Evolutionary conservation across 441 rosid genomes (phyloP), one percentile per base, ranked within the genome.

Genomic region (Brassica hybrid): DNA sequence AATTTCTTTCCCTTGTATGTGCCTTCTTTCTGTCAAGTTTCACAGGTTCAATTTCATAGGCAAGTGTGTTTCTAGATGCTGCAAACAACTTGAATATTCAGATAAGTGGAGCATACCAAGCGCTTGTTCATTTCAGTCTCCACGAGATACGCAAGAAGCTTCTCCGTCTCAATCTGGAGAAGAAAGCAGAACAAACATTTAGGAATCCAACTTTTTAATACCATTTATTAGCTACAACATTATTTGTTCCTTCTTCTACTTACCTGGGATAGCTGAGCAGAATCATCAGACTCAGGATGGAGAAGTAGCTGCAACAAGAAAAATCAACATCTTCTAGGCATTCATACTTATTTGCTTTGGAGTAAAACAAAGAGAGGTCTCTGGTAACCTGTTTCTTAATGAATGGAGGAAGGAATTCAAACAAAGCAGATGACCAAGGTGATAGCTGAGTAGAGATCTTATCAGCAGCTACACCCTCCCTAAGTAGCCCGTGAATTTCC

Each of bases 201-300:
- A 61, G 56, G 32, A 67, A 67, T 58, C 25, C 65, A 68, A 27
- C 2, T 13, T 1, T 41, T 17, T 18, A 8, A n/a, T 7, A 27
- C 5, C n/a, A 12, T 43, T 10, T 62, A 18, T 34, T 54, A 0
- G 56, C 66, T 62, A 11, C 27, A 7, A 11, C 11, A n/a, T n/a
- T 11, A 66, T 60, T 1, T 36, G 6, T 2, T 32, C 10, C 38
- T 23, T 59, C 30, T 64, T 73, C 65, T 66, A 67, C 38, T 73
- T 83, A 96, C 99, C 97, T 96, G 99, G 73, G 99, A 96, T 83
- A 96, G 76, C 88, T 94, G 99, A 19, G 99, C 99, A 63, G 99
- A 94, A 83, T 96, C 97, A 86, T 96, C 98, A 70, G 98, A 96
- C 84, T 94, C 99, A 9, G 98, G 98, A 76, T 75, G 81, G 67